A percentile compares a stretch with the other conserved stretches of the same genome.
Evolutionary conservation across 805 yeast genomes (phyloP).

Genomic region (Ascoidea tarda): DNA sequence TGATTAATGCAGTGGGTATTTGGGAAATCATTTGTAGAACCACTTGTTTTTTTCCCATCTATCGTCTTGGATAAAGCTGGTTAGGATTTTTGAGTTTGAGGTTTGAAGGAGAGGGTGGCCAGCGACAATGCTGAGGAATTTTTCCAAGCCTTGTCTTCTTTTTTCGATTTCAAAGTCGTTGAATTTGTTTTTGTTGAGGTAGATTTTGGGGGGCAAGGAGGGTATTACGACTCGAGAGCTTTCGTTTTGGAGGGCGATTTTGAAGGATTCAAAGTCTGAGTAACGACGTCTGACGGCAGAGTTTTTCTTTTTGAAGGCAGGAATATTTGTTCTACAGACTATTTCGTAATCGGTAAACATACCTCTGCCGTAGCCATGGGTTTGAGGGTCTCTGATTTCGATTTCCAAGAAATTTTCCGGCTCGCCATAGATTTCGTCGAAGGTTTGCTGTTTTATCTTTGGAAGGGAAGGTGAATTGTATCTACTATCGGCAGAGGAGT

Average conservation of each 20-base stretch:
- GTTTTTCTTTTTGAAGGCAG: constrained; percentile 55
- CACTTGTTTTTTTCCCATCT: constrained; percentile 40
- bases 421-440: constrained; percentile 78
- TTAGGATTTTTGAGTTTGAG: constrained; percentile 53
- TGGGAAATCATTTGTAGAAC: background rate
- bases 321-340: constrained; percentile 80
- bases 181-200: constrained; percentile 54
- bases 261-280: constrained; percentile 77
- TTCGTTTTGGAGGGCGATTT: constrained; percentile 62
- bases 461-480: constrained; percentile 12
- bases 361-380: constrained; percentile 52
- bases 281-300: constrained; percentile 74
- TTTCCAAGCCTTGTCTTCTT: constrained; percentile 72
- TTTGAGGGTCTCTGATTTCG: constrained; percentile 70
- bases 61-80: constrained; percentile 80
- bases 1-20: too few species aligned
- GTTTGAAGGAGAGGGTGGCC: constrained; percentile 92
- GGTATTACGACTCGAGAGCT: constrained; percentile 74
- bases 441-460: constrained; percentile 41
- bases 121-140: constrained; percentile 65
- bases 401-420: constrained; percentile 92
- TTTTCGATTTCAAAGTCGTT: constrained; percentile 73
- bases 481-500: constrained; percentile 13
- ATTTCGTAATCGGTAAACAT: constrained; percentile 90
- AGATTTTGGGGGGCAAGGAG: constrained; percentile 78